Conservation (phyloP, 2,329 filamentous ascomycete genomes). For the Blastomyces silverae region DNA sequence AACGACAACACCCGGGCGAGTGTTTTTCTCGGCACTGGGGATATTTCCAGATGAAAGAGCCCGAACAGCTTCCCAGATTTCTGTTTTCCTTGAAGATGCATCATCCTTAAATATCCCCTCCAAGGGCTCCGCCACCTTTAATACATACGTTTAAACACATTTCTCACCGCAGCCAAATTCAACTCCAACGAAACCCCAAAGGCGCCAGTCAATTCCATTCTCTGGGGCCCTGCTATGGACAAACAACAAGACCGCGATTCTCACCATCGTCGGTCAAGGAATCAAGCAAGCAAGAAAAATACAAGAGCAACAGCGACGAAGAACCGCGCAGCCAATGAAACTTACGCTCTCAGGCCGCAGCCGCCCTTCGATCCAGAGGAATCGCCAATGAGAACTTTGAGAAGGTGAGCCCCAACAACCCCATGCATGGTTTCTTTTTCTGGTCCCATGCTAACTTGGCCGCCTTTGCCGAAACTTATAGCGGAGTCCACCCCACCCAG, state of each 20-base stretch:
- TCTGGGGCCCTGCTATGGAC: neutral
- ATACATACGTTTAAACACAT: neutral
- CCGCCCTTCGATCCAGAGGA: too few relatives aligned
- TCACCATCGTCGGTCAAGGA: neutral
- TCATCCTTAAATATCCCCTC: neutral
- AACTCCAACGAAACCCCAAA: neutral
- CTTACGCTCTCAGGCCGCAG: neutral
- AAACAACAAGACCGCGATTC: neutral
- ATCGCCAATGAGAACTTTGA: neutral
- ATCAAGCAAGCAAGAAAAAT: neutral
- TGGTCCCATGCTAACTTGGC: neutral
- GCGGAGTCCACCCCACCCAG: neutral
- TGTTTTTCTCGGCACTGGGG: neutral
- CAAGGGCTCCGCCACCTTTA: neutral
- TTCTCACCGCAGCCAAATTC: neutral
- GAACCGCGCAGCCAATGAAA: neutral
- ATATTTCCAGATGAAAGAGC: neutral
- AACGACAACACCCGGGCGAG: neutral
- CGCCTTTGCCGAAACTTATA: neutral
- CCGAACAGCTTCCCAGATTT: neutral
- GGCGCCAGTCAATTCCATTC: neutral
- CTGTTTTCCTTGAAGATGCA: neutral
- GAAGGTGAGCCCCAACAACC: neutral
- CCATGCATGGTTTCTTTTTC: neutral
- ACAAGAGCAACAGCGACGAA: neutral